Conservation (phyloP, 1,139 yeast species). For the Pichia sp. region DNA sequence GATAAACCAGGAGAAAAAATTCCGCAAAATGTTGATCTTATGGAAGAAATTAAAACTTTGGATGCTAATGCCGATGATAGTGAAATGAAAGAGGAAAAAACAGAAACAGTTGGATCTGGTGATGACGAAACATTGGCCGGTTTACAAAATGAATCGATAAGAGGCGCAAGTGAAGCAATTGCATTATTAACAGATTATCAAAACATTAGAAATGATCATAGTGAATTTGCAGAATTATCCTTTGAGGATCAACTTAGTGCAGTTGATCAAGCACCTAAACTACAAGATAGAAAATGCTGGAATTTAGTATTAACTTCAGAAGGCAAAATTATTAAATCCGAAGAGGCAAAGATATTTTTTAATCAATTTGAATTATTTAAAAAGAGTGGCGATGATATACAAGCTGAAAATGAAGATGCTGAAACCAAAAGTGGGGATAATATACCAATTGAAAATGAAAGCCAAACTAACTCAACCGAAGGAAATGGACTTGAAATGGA, state of each 20-base stretch:
- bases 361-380: neutral
- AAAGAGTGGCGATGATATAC: neutral
- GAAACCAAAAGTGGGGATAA: neutral
- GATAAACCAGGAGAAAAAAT: neutral
- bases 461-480: neutral
- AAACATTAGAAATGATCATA: conserved; percentile 10
- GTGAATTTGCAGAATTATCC: conserved; percentile 10
- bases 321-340: conserved; percentile 8
- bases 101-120: neutral
- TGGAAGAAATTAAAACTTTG: neutral
- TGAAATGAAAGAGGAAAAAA: neutral
- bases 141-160: conserved; percentile 1
- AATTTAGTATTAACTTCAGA: conserved; percentile 8
- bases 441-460: neutral
- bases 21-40: neutral
- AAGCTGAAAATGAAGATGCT: neutral
- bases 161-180: conserved; percentile 36
- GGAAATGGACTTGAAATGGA: neutral
- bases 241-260: conserved; percentile 20
- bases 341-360: conserved; percentile 8
- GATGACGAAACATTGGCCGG: neutral
- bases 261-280: conserved; percentile 21
- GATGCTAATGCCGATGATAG: neutral
- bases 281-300: conserved; percentile 15
- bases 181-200: conserved; percentile 10